Evolutionary conservation across 2,329 filamentous ascomycete genomes (phyloP), one percentile per base, ranked within the genome.

Genomic region (Stachybotrys chlorohalonatus): DNA sequence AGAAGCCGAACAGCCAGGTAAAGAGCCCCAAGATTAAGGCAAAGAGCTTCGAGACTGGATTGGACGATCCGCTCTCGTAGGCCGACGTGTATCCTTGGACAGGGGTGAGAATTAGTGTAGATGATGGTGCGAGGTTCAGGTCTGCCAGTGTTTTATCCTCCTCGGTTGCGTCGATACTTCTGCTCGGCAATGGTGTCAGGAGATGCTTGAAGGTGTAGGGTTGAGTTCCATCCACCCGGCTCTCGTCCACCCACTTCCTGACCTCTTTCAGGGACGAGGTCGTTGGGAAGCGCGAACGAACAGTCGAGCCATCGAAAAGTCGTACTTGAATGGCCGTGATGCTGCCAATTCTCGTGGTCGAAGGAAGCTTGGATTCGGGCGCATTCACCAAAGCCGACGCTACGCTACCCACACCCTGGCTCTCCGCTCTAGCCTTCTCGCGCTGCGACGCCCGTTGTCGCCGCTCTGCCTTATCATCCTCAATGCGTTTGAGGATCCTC

Each of bases 131-230:
- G 0, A 96, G 75, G 1, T 85, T 89, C 7, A 96, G 77, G 6
- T 88, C 84, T 13, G 77, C 73, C 0, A 96, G 76, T 0, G 79
- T 77, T 59, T 85, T 75, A 42, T 76, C 78, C 69, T 96, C 93
- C 58, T 96, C 91, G 0, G 81, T 78, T 5, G 85, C 81, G 39
- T 87, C 85, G 55, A 97, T 84, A 9, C 80, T 83, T 58, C 82
- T 83, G 66, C 86, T 94, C 1, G 90, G 89, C 17, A 84, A 73
- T 0, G 92, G 92, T 0, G 88, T 85, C 2, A 95, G 77, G 42
- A 96, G 85, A 51, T 95, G 83, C 65, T 91, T 90, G 72, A 97
- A 92, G 11, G 80, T 87, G 69, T 91, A 97, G 0, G 90, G 89
- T 11, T 76, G 68, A 32, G 78, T 74, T 17, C 78, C 80, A 48